These are phyloP conservation scores for Botrytis elliptica DNA, from an alignment of 2,329 filamentous ascomycete genomes.

Conservation along the genomic window DNA sequence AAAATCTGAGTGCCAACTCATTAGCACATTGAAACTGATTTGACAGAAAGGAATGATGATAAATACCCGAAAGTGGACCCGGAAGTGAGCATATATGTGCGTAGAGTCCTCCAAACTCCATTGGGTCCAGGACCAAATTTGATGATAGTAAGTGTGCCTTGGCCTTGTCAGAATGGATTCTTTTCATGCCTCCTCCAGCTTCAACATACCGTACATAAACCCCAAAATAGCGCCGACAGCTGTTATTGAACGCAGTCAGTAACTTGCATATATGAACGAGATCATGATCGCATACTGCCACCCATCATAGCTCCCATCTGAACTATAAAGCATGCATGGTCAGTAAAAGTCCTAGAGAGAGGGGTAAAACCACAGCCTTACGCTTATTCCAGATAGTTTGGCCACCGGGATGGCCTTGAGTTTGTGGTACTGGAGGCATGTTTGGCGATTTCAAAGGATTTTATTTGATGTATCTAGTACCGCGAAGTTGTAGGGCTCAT, in stretches of 20 bases:
- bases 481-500: background rate
- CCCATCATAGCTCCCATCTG: slow-evolving; percentile 99
- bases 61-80: slow-evolving; percentile 91
- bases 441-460: background rate
- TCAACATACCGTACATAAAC: slow-evolving; percentile 82
- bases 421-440: slow-evolving; percentile 21
- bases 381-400: slow-evolving; percentile 20
- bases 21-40: background rate
- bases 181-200: background rate
- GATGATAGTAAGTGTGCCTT: slow-evolving; percentile 91
- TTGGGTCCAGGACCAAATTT: slow-evolving; percentile 91
- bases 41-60: background rate
- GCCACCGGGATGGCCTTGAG: slow-evolving; percentile 20
- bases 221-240: slow-evolving; percentile 95
- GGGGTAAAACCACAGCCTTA: slow-evolving; percentile 11
- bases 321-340: slow-evolving; percentile 54
- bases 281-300: slow-evolving; percentile 67
- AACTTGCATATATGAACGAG: background rate
- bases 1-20: slow-evolving; percentile 60
- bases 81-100: slow-evolving; percentile 95
- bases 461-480: background rate
- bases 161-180: slow-evolving; percentile 2
- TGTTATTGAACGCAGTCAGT: slow-evolving; percentile 42
- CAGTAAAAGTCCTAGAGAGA: slow-evolving; percentile 36
- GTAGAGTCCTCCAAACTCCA: slow-evolving; percentile 88